These are phyloP conservation scores for Scheffersomyces quercinus DNA, from an alignment of 1,139 yeast species.

Conservation along the genomic window DNA sequence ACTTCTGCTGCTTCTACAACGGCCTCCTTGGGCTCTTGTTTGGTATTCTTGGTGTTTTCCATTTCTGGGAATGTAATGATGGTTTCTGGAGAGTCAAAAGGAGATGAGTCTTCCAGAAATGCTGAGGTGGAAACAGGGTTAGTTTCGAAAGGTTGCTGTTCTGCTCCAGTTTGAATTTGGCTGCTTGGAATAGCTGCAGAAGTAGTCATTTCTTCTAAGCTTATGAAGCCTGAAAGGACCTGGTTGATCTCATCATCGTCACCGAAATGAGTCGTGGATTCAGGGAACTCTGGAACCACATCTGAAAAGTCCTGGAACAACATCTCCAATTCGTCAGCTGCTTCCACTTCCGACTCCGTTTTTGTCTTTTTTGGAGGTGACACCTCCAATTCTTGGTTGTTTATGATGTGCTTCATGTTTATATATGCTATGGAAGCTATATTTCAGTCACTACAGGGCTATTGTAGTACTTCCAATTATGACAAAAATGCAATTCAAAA, in stretches of 20 bases:
- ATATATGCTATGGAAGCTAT: background rate
- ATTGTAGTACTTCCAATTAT: background rate
- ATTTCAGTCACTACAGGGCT: background rate
- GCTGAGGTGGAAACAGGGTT: slow-evolving; percentile 6
- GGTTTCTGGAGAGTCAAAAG: slow-evolving; percentile 18
- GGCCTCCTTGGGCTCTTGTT: slow-evolving; percentile 3
- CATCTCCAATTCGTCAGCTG: background rate
- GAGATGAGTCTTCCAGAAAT: slow-evolving; percentile 11
- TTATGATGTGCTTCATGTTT: background rate
- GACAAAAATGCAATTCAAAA: background rate
- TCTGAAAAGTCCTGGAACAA: background rate
- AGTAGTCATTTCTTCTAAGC: background rate
- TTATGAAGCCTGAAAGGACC: slow-evolving; percentile 12
- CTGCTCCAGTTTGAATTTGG: too few relatives aligned
- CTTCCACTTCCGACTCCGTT: too few relatives aligned
- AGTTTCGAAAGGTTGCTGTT: too few relatives aligned
- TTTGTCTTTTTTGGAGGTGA: background rate
- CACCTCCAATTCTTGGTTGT: background rate
- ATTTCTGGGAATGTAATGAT: slow-evolving; percentile 14
- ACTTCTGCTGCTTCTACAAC: slow-evolving; percentile 3
- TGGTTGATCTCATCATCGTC: slow-evolving; percentile 23
- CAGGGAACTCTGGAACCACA: too few relatives aligned
- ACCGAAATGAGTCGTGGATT: background rate
- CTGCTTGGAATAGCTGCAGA: slow-evolving; percentile 1
- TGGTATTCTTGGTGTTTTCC: slow-evolving; percentile 2